These are phyloP conservation scores for Colletotrichum tabaci DNA, from an alignment of 2,329 filamentous ascomycete species.

Conservation along the genomic window DNA sequence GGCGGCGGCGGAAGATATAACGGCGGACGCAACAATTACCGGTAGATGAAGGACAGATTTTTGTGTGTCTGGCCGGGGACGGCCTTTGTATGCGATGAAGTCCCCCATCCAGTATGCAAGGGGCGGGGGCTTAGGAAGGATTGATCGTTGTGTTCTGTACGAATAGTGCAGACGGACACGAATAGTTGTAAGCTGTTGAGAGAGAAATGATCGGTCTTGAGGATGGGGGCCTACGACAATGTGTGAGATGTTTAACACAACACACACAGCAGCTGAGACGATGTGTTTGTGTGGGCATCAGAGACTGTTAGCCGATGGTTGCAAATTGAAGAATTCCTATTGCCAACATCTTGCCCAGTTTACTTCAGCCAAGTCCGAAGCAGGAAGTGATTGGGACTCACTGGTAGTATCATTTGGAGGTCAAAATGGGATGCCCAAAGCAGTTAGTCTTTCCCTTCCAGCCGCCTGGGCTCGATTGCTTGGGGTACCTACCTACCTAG, in stretches of 20 bases:
- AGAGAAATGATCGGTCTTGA: not conserved
- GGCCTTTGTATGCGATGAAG: not conserved
- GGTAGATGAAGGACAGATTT: not conserved
- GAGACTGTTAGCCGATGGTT: not conserved
- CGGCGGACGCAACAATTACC: conserved; percentile 29
- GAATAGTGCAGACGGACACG: not conserved
- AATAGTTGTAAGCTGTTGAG: not conserved
- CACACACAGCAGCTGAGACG: not conserved
- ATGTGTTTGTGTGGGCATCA: too few species aligned
- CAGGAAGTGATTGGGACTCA: not conserved
- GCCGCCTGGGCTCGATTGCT: not conserved
- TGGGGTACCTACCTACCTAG: not conserved
- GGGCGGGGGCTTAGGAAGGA: not conserved
- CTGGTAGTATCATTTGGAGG: not conserved
- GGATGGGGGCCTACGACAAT: not conserved
- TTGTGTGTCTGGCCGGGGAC: not conserved
- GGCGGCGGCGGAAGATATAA: conserved; percentile 20
- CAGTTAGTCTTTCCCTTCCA: not conserved
- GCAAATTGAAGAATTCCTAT: not conserved
- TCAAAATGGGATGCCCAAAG: not conserved
- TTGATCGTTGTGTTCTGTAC: not conserved
- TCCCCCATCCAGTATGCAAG: not conserved
- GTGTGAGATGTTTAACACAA: not conserved
- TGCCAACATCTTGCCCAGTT: not conserved
- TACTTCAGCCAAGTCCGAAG: not conserved